These are phyloP conservation scores for Candida taoyuanica DNA, from an alignment of 805 yeast genomes.

Conservation along the genomic window DNA sequence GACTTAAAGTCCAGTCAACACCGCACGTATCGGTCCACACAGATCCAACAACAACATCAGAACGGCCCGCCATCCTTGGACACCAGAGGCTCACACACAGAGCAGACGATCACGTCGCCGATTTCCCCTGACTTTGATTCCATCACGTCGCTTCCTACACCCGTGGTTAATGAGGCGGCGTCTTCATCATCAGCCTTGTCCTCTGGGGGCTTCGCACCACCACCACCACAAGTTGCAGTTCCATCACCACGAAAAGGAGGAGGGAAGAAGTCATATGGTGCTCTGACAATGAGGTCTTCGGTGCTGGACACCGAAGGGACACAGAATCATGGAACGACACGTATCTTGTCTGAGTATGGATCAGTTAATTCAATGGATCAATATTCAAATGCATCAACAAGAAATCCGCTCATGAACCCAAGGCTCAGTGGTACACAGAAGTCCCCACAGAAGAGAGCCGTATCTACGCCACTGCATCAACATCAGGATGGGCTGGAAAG, in stretches of 20 bases:
- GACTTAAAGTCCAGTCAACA: conserved; percentile 4
- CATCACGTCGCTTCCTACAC: conserved; percentile 44
- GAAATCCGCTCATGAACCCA: conserved; percentile 3
- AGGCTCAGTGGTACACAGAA: background rate
- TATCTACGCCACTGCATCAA: conserved; percentile 15
- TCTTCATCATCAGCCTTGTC: conserved; percentile 2
- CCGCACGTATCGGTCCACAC: conserved; percentile 1
- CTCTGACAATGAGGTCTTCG: conserved; percentile 15
- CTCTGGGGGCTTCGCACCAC: background rate
- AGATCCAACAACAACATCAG: background rate
- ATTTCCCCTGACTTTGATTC: conserved; percentile 30
- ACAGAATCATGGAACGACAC: conserved; percentile 1
- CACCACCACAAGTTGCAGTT: background rate
- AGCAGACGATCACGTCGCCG: conserved; percentile 16
- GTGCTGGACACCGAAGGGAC: conserved; percentile 2
- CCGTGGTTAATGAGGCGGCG: conserved; percentile 28
- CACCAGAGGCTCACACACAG: background rate
- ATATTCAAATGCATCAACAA: conserved; percentile 4
- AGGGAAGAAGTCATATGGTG: conserved; percentile 20
- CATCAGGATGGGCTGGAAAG: conserved; percentile 10
- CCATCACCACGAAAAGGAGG: background rate
- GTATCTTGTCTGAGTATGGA: conserved; percentile 37
- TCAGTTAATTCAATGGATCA: conserved; percentile 20
- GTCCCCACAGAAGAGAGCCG: conserved; percentile 19
- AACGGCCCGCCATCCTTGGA: background rate